phyloP scores from a whole-genome alignment of 768 basidiomycete genomes.

The Cystoderma amianthinum region DNA sequence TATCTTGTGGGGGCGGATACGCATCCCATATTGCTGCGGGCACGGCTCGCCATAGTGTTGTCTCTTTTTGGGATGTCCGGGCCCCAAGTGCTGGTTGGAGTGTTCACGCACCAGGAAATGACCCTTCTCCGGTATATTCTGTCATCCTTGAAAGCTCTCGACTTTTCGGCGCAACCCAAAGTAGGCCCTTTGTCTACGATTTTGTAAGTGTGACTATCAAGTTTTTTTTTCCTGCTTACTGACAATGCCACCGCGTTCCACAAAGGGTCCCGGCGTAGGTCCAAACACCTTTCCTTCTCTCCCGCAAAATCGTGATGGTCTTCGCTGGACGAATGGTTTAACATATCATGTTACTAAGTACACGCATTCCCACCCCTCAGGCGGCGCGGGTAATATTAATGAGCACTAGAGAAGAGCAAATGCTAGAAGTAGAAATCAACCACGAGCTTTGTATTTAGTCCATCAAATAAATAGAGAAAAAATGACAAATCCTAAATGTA shows the following conservation, averaged over 20 bases:
- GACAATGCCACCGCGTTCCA: conserved; percentile 4
- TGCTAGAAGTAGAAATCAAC: conserved; percentile 3
- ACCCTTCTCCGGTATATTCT: conserved; percentile 72
- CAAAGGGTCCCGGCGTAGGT: conserved; percentile 54
- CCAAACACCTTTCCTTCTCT: conserved; percentile 44
- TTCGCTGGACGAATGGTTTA: conserved; percentile 20
- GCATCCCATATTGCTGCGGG: conserved; percentile 68
- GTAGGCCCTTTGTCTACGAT: conserved; percentile 71
- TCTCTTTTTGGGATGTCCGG: conserved; percentile 81
- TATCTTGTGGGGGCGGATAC: conserved; percentile 69
- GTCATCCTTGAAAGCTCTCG: conserved; percentile 72
- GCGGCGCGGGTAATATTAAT: conserved; percentile 9
- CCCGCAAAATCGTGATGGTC: conserved; percentile 25
- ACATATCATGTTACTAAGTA: conserved; percentile 22
- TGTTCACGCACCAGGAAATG: conserved; percentile 75
- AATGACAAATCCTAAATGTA: background rate
- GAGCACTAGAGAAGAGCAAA: conserved; percentile 6
- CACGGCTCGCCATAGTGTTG: conserved; percentile 67
- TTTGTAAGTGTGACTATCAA: conserved; percentile 36
- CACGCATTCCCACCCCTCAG: conserved; percentile 10
- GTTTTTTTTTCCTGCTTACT: conserved; percentile 1
- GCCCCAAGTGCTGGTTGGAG: conserved; percentile 60
- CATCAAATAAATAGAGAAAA: no score
- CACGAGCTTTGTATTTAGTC: no score
- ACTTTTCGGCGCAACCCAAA: conserved; percentile 73